phyloP scores from a whole-genome alignment of 2,329 filamentous ascomycete species.

The Lecanoromycetidae sp. region DNA sequence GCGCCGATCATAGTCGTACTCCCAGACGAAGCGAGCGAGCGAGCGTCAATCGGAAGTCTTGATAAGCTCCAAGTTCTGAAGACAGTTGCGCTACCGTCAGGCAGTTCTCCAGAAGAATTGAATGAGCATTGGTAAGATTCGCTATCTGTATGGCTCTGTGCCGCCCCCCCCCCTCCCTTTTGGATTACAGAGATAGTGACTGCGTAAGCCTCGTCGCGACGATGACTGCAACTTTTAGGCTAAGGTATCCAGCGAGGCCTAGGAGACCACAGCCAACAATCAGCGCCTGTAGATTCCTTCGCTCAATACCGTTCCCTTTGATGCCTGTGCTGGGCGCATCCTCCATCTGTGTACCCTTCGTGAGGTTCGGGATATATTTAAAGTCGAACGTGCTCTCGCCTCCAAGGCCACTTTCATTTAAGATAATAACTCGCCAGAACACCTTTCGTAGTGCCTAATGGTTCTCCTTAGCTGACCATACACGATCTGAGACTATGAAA shows the following conservation, averaged over 20 bases:
- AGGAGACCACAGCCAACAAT: background rate
- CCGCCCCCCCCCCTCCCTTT: too few relatives aligned
- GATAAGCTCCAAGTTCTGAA: too few relatives aligned
- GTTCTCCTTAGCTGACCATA: conserved; percentile 8
- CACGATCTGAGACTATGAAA: background rate
- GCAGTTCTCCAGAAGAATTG: too few relatives aligned
- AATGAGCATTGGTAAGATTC: too few relatives aligned
- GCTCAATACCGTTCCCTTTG: conserved; percentile 2
- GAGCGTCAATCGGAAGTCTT: too few relatives aligned
- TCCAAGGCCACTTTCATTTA: conserved; percentile 52
- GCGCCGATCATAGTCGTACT: too few relatives aligned
- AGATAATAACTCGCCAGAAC: conserved; percentile 50
- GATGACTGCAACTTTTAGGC: background rate
- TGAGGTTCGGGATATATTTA: conserved; percentile 52
- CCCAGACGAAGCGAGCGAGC: too few relatives aligned
- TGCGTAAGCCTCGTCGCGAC: too few relatives aligned
- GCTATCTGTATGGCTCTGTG: too few relatives aligned
- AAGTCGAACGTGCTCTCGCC: conserved; percentile 55
- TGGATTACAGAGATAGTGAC: too few relatives aligned
- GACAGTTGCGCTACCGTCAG: too few relatives aligned
- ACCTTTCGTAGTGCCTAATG: conserved; percentile 33
- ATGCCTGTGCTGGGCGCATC: conserved; percentile 18
- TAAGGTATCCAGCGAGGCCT: background rate
- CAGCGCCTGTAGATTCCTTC: conserved; percentile 2
- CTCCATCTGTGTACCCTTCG: conserved; percentile 38